Conservation (phyloP, 441 rosid genomes). For the Brassica balearica region DNA sequence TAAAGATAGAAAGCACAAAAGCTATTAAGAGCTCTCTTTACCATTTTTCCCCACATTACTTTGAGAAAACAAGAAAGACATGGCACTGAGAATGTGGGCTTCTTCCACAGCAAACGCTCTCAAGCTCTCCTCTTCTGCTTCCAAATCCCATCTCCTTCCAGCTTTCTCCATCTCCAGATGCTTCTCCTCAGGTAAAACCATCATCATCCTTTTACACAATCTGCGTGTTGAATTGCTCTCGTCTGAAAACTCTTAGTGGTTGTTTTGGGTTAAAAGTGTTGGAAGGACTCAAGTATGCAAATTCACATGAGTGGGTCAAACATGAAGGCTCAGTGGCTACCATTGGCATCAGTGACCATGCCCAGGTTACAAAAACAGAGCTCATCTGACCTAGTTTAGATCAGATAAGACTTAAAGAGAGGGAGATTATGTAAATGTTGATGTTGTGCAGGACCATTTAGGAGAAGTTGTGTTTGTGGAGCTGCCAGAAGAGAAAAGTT, state of each 20-base stretch:
- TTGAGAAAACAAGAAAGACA: slow-evolving; percentile 6
- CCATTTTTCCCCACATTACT: neutral
- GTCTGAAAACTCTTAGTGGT: neutral
- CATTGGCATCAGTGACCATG: slow-evolving; percentile 4
- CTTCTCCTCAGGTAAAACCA: slow-evolving; percentile 10
- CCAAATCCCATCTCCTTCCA: neutral
- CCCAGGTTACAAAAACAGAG: slow-evolving; percentile 1
- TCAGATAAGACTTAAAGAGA: neutral
- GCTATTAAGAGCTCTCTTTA: slow-evolving; percentile 9
- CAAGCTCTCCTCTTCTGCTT: slow-evolving; percentile 5
- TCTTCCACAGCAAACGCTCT: slow-evolving; percentile 9
- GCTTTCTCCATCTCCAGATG: slow-evolving; percentile 5
- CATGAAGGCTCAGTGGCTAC: slow-evolving; percentile 10
- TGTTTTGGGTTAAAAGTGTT: slow-evolving; percentile 1
- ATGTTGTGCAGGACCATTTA: neutral
- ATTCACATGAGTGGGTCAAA: slow-evolving; percentile 10
- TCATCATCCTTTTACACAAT: neutral
- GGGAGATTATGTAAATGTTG: neutral
- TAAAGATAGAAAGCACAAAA: neutral
- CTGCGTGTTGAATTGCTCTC: neutral
- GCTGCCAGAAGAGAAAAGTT: slow-evolving; percentile 5
- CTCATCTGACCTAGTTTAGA: neutral
- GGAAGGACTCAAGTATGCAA: slow-evolving; percentile 6
- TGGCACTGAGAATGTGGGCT: slow-evolving; percentile 3
- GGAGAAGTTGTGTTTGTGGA: slow-evolving; percentile 7